phyloP scores from a whole-genome alignment of 371 early-diverging fungal genomes.

The Funneliformis caledonium region DNA sequence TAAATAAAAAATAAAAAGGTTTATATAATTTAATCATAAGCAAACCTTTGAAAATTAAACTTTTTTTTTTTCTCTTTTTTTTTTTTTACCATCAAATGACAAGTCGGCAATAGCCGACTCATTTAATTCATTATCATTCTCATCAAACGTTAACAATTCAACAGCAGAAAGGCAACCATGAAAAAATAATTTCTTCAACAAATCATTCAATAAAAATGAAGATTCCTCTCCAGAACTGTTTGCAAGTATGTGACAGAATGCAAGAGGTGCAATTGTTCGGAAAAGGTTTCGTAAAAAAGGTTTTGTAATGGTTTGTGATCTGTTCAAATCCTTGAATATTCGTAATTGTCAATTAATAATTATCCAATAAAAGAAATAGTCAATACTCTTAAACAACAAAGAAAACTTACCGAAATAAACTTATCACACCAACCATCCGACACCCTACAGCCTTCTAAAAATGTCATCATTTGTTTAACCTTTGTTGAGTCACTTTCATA shows the following conservation, averaged over 20 bases:
- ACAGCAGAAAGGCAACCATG: conserved; percentile 18
- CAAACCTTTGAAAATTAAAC: neutral
- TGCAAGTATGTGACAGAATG: conserved; percentile 32
- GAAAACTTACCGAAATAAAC: conserved; percentile 13
- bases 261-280: conserved; percentile 9
- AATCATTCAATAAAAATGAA: neutral
- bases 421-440: conserved; percentile 26
- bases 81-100: neutral
- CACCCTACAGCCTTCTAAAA: conserved; percentile 34
- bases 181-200: conserved; percentile 16
- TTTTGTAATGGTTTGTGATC: neutral
- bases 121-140: neutral
- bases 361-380: neutral
- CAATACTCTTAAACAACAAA: neutral
- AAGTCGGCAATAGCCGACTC: neutral
- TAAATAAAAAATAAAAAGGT: neutral
- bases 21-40: neutral
- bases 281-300: conserved; percentile 22
- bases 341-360: neutral
- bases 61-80: neutral
- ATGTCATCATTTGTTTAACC: conserved; percentile 5
- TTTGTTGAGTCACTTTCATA: neutral
- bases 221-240: conserved; percentile 29
- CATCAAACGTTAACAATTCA: conserved; percentile 24
- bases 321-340: neutral